Percentiles rank a stretch among this genome's conserved stretches.
phyloP scores from a whole-genome alignment of 805 yeast species.

The Starmerella powellii region DNA sequence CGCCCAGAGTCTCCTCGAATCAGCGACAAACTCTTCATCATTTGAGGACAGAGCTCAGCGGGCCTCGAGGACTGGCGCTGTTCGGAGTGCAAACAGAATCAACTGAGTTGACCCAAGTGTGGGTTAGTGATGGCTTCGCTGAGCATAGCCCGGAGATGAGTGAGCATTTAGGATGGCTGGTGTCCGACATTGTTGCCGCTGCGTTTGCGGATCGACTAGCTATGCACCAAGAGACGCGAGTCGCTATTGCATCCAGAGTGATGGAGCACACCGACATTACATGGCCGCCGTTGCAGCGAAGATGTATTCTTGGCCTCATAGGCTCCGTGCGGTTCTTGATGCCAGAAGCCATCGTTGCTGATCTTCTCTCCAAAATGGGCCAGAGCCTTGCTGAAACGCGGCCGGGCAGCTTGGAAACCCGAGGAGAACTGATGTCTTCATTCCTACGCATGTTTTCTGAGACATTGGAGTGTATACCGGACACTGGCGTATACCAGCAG shows the following conservation, averaged over 20 bases:
- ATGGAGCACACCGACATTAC: slow-evolving; percentile 1
- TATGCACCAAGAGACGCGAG: slow-evolving; percentile 4
- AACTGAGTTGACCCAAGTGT: not conserved
- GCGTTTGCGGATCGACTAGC: slow-evolving; percentile 4
- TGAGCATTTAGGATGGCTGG: slow-evolving; percentile 6
- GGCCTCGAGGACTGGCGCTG: slow-evolving; percentile 1
- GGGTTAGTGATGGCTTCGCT: slow-evolving; percentile 2
- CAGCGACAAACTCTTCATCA: slow-evolving; percentile 4
- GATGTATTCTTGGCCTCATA: slow-evolving; percentile 7
- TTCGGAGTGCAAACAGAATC: slow-evolving; percentile 3
- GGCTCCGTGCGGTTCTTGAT: slow-evolving; percentile 10
- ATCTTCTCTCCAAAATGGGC: not conserved
- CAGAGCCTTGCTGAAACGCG: not conserved
- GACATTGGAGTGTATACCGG: slow-evolving; percentile 13
- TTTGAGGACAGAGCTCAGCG: slow-evolving; percentile 1
- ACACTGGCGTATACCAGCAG: slow-evolving; percentile 3
- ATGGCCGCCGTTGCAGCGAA: slow-evolving; percentile 9
- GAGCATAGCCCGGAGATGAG: slow-evolving; percentile 1
- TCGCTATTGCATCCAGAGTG: slow-evolving; percentile 4
- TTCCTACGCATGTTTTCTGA: slow-evolving; percentile 10
- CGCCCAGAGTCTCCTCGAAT: slow-evolving; percentile 2
- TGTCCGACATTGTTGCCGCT: slow-evolving; percentile 4
- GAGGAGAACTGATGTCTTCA: slow-evolving; percentile 2
- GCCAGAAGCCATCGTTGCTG: slow-evolving; percentile 3
- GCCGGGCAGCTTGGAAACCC: not conserved